Evolutionary conservation across 768 basidiomycete species (phyloP).

Genomic region (Pleurotus tuber-regium): DNA sequence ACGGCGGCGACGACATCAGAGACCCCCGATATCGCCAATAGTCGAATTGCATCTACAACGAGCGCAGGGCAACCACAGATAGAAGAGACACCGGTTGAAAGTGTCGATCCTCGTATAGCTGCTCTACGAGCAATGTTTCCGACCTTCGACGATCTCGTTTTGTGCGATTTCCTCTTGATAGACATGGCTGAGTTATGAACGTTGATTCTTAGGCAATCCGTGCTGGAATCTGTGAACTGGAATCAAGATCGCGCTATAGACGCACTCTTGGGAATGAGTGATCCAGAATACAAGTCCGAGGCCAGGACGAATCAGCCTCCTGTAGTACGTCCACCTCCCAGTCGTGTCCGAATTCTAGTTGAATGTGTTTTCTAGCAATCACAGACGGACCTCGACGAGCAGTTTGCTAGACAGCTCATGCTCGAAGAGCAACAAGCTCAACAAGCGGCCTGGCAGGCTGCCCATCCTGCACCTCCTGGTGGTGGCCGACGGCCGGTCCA

Average conservation of each 20-base stretch:
- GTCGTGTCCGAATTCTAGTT: background rate
- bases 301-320: conserved; percentile 1
- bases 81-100: conserved; percentile 19
- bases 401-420: conserved; percentile 69
- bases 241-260: conserved; percentile 78
- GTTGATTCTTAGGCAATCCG: conserved; percentile 46
- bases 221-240: conserved; percentile 69
- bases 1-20: background rate
- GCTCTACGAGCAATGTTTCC: conserved; percentile 71
- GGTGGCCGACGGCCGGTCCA: conserved; percentile 18
- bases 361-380: conserved; percentile 27
- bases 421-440: conserved; percentile 56
- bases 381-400: conserved; percentile 76
- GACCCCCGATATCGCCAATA: background rate
- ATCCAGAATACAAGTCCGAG: conserved; percentile 58
- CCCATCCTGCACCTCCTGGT: conserved; percentile 16
- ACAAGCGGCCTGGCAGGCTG: conserved; percentile 32
- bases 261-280: conserved; percentile 78
- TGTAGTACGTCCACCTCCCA: background rate
- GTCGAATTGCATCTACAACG: background rate
- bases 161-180: conserved; percentile 40
- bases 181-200: background rate
- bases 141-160: conserved; percentile 70
- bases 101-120: conserved; percentile 46
- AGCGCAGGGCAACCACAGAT: conserved; percentile 10